Base-by-base conservation (phyloP, 2,329 filamentous ascomycete species). In the Colletotrichum sp. region DNA sequence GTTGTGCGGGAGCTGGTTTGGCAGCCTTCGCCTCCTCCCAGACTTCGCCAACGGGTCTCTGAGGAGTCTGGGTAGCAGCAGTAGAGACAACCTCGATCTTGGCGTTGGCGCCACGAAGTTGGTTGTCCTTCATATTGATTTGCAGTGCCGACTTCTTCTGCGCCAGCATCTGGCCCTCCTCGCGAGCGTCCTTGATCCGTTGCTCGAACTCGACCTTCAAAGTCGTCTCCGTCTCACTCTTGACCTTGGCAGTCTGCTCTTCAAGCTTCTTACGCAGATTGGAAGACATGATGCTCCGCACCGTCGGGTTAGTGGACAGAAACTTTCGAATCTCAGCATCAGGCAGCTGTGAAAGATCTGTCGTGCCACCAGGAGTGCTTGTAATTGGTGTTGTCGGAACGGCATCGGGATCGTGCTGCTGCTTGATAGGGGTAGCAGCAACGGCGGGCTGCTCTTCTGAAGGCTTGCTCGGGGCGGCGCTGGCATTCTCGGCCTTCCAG, bases 61-160 rank as follows among this genome's bases (percentile, higher is more conserved):
- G 90, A 0, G 96, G 96, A 1, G 96, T 98, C 64, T 98, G 94
- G n/a, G 89, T 90, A 1, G 94, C 95, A 15, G 96, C 96, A 63
- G 92, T 94, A 81, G 96, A 91, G 5, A 99, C 94, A 2, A 97
- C 92, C 2, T 91, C 90, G 36, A 98, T 86, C 86, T 97, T 98
- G 6, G 94, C 94, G 67, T 89, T 89, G 0, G 93, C 91, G 10
- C 87, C 86, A 77, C 90, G 91, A 63, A 90, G 86, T 82, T 93
- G 92, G 79, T 93, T 95, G 79, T 96, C 94, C 8, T 92, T 88
- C 92, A 98, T 94, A 82, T 95, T 96, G 78, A 96, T 89, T 78
- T 94, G 94, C 65, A 95, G 87, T 3, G 91, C 91, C 70, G 91
- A 91, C 83, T 95, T 95, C 87, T 96, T 96, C 44, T 93, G 91